Conservation (phyloP, 768 basidiomycete species). For the Tricholoma terreum region DNA sequence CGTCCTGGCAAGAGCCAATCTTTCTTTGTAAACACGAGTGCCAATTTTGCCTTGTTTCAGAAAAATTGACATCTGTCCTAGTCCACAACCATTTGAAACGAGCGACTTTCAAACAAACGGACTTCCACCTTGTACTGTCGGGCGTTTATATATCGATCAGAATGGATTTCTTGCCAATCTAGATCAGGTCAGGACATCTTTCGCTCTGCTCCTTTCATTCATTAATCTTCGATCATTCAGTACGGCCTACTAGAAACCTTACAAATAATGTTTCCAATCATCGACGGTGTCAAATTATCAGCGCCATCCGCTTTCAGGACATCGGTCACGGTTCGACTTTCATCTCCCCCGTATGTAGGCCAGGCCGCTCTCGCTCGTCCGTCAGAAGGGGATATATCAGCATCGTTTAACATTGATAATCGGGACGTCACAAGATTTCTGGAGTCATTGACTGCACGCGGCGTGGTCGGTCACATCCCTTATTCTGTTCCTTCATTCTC, state of each 20-base stretch:
- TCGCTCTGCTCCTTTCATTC: neutral
- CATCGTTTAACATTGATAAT: constrained; percentile 39
- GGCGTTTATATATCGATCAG: constrained; percentile 52
- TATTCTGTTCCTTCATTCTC: neutral
- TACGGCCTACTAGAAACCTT: constrained; percentile 52
- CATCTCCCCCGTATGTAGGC: constrained; percentile 39
- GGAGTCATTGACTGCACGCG: constrained; percentile 39
- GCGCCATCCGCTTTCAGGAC: constrained; percentile 22
- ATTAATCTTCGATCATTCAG: constrained; percentile 3
- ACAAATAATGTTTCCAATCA: constrained; percentile 37
- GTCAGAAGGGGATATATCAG: constrained; percentile 17
- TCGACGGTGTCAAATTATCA: constrained; percentile 24
- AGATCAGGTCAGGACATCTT: constrained; percentile 27
- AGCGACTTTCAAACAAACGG: constrained; percentile 36
- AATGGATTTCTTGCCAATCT: constrained; percentile 51
- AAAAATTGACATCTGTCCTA: constrained; percentile 19
- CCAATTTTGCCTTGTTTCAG: neutral
- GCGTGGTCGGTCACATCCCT: constrained; percentile 38
- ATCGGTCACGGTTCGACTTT: constrained; percentile 29
- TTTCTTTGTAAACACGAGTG: constrained; percentile 45
- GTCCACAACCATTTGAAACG: constrained; percentile 59
- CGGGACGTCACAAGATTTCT: constrained; percentile 36
- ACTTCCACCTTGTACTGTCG: constrained; percentile 29
- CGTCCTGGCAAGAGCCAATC: constrained; percentile 41
- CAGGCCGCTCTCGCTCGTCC: constrained; percentile 18